phyloP scores from a whole-genome alignment of 2,329 filamentous ascomycete species.

The Fusarium nelsonii region DNA sequence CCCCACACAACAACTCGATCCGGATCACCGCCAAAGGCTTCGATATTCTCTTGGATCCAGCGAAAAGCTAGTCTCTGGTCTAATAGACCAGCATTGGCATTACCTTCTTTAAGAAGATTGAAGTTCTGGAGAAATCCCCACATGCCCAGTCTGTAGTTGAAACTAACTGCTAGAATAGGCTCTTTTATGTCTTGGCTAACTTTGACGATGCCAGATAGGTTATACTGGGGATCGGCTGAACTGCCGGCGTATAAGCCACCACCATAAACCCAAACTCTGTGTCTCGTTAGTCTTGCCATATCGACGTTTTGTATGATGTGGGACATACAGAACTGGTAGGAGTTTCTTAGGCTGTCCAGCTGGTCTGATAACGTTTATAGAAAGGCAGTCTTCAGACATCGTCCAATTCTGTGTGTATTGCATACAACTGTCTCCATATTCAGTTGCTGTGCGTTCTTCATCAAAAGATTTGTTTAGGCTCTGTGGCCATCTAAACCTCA shows the following conservation, averaged over 20 bases:
- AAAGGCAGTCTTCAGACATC: conserved; percentile 64
- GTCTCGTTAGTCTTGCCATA: background rate
- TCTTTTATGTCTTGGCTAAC: conserved; percentile 64
- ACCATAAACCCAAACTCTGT: conserved; percentile 68
- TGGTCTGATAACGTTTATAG: conserved; percentile 58
- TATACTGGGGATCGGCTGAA: conserved; percentile 61
- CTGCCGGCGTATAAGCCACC: conserved; percentile 66
- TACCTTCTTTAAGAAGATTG: conserved; percentile 57
- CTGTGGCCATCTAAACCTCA: conserved; percentile 55
- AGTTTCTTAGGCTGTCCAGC: conserved; percentile 49
- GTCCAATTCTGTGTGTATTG: conserved; percentile 58
- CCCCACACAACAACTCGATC: conserved; percentile 63
- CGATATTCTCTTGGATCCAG: conserved; percentile 68
- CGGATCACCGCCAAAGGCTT: conserved; percentile 63
- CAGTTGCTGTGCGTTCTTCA: conserved; percentile 55
- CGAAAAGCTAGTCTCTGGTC: conserved; percentile 63
- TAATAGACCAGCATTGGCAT: conserved; percentile 63
- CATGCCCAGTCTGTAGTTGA: conserved; percentile 66
- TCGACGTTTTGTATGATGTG: fast-evolving
- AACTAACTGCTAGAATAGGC: conserved; percentile 65
- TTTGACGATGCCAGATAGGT: conserved; percentile 56
- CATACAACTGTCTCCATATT: conserved; percentile 61
- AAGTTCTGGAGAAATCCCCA: conserved; percentile 66
- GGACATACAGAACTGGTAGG: conserved; percentile 53
- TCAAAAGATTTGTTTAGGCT: conserved; percentile 51